Evolutionary conservation across 441 rosid species (phyloP).

Genomic region (Erodium texanum): DNA sequence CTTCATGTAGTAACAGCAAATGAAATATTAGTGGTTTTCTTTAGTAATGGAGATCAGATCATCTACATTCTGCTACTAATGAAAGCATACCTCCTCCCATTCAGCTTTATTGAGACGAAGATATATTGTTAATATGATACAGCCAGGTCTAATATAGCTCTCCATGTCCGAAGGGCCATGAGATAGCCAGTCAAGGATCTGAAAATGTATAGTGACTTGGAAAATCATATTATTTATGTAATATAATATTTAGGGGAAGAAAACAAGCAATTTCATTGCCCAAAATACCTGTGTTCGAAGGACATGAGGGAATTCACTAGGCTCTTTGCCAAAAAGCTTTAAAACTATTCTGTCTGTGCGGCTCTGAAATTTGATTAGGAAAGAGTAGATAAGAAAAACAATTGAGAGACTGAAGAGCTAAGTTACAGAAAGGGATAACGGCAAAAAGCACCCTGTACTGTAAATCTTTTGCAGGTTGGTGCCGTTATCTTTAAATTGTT

Average conservation of each 20-base stretch:
- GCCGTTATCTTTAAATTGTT: too few relatives aligned
- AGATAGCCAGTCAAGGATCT: slow-evolving; percentile 42
- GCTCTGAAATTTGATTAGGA: slow-evolving; percentile 22
- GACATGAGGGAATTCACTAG: slow-evolving; percentile 30
- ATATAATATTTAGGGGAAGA: neutral
- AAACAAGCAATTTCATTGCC: neutral
- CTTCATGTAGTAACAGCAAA: slow-evolving; percentile 17
- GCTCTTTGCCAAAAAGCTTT: slow-evolving; percentile 41
- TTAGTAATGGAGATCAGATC: neutral
- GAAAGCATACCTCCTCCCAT: slow-evolving; percentile 39
- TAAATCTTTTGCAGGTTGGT: too few relatives aligned
- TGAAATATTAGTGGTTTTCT: slow-evolving; percentile 11
- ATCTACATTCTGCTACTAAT: slow-evolving; percentile 4
- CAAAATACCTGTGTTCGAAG: slow-evolving; percentile 37
- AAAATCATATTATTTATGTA: slow-evolving; percentile 12
- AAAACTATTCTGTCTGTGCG: slow-evolving; percentile 37
- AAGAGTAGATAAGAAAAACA: too few relatives aligned
- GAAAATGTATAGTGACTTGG: slow-evolving; percentile 15
- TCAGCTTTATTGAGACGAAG: slow-evolving; percentile 25
- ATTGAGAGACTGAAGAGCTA: too few relatives aligned
- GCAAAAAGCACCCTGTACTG: too few relatives aligned
- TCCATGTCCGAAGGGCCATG: slow-evolving; percentile 41
- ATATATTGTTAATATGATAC: slow-evolving; percentile 38
- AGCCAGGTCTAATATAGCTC: slow-evolving; percentile 46
- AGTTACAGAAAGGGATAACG: too few relatives aligned